Percentiles rank a stretch among this genome's conserved stretches.
Evolutionary conservation across 306 rosid species (phyloP).

Genomic region (Dalbergia cochinchinensis): DNA sequence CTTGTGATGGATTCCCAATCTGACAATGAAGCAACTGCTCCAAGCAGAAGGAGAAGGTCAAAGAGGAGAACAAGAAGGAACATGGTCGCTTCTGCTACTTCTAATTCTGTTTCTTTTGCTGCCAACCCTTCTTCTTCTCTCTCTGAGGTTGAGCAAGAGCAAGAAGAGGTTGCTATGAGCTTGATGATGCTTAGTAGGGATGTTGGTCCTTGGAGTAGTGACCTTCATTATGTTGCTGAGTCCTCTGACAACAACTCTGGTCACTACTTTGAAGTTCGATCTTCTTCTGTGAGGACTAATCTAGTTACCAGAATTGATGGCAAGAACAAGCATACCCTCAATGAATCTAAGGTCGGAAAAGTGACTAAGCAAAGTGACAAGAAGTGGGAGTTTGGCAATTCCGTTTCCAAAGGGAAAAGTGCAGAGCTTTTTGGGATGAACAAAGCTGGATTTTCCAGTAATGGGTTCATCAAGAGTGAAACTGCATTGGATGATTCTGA

Average conservation of each 20-base stretch:
- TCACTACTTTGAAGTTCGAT: slow-evolving; percentile 60
- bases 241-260: slow-evolving; percentile 69
- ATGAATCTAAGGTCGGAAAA: background rate
- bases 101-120: slow-evolving; percentile 57
- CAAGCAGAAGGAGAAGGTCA: slow-evolving; percentile 65
- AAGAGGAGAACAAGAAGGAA: slow-evolving; percentile 72
- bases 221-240: slow-evolving; percentile 54
- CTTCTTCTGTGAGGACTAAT: slow-evolving; percentile 48
- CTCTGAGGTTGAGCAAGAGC: slow-evolving; percentile 82
- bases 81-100: slow-evolving; percentile 45
- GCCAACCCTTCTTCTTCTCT: slow-evolving; percentile 62
- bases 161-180: slow-evolving; percentile 91
- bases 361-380: slow-evolving; percentile 46
- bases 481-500: slow-evolving; percentile 52
- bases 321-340: background rate
- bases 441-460: slow-evolving; percentile 40
- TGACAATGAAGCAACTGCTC: slow-evolving; percentile 71
- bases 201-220: slow-evolving; percentile 60
- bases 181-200: slow-evolving; percentile 91
- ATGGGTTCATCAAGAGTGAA: slow-evolving; percentile 48
- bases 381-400: slow-evolving; percentile 31
- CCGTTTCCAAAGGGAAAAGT: slow-evolving; percentile 43
- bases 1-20: slow-evolving; percentile 68
- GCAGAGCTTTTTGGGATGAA: slow-evolving; percentile 42
- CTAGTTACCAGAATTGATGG: slow-evolving; percentile 45